Evolutionary conservation across 371 early-diverging fungal genomes (phyloP).

Genomic region (Massospora cicadina): DNA sequence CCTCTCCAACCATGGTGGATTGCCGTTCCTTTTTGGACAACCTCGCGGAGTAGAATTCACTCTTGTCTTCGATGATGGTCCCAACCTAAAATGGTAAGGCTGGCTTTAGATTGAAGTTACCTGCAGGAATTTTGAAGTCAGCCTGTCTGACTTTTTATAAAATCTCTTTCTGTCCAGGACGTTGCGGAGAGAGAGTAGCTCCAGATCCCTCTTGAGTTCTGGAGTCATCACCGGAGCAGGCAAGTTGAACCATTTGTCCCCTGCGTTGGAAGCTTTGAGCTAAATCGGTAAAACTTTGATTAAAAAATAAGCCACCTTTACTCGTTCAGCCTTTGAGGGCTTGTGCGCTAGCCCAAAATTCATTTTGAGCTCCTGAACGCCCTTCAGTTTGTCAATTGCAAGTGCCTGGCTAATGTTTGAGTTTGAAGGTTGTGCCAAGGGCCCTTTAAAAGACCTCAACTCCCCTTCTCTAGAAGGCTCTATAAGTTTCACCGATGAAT

Average conservation of each 20-base stretch:
- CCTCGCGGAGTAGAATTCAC: conserved; percentile 73
- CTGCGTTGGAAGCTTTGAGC: conserved; percentile 36
- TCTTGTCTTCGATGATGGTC: conserved; percentile 70
- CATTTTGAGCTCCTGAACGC: background rate
- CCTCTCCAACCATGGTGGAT: conserved; percentile 66
- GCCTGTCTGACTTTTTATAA: conserved; percentile 63
- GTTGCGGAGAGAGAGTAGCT: conserved; percentile 65
- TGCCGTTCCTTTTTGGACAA: conserved; percentile 70
- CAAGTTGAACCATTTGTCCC: conserved; percentile 86
- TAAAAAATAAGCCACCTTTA: background rate
- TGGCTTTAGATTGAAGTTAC: conserved; percentile 14
- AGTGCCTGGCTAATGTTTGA: background rate
- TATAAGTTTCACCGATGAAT: background rate
- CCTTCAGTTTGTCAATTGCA: background rate
- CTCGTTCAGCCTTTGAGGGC: background rate
- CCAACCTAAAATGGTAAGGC: conserved; percentile 59
- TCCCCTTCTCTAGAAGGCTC: background rate
- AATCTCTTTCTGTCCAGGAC: conserved; percentile 84
- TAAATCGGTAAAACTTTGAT: background rate
- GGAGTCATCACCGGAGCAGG: conserved; percentile 68
- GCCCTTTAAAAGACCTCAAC: no score
- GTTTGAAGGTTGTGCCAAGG: background rate
- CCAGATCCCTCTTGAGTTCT: conserved; percentile 72
- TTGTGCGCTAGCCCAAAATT: background rate
- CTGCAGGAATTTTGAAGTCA: conserved; percentile 78